These are phyloP conservation scores for Cavenderia fasciculata DNA, from an alignment of 78 protist genomes.

Conservation along the genomic window DNA sequence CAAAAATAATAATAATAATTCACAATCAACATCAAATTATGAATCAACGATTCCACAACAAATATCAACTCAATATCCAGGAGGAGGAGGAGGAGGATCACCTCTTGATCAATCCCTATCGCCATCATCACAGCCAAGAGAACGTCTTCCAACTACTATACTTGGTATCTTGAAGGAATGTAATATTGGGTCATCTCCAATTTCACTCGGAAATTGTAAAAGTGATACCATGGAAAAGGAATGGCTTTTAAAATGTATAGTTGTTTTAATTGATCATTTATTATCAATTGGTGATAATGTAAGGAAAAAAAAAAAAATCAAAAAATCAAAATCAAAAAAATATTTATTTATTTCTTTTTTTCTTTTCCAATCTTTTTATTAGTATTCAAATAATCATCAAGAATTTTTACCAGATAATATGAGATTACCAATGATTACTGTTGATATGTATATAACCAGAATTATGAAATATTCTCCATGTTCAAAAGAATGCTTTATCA, in stretches of 20 bases:
- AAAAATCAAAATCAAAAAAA: not conserved
- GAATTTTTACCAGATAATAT: slow-evolving; percentile 70
- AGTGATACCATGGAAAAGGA: too few species aligned
- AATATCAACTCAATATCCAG: slow-evolving; percentile 37
- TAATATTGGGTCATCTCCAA: slow-evolving; percentile 12
- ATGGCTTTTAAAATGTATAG: slow-evolving; percentile 41
- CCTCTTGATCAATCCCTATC: too few species aligned
- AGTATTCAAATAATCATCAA: slow-evolving; percentile 55
- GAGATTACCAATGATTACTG: slow-evolving; percentile 71
- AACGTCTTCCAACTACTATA: slow-evolving; percentile 10
- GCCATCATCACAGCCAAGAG: not conserved
- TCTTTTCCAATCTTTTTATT: not conserved
- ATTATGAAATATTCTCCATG: slow-evolving; percentile 67
- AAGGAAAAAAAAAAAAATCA: not conserved
- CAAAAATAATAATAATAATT: too few species aligned
- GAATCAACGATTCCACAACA: slow-evolving; percentile 8
- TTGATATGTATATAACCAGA: slow-evolving; percentile 50
- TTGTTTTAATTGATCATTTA: slow-evolving; percentile 28
- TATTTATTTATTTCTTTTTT: not conserved
- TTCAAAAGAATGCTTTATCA: slow-evolving; percentile 71
- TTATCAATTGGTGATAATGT: slow-evolving; percentile 44
- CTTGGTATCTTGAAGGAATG: slow-evolving; percentile 20
- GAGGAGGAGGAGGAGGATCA: too few species aligned
- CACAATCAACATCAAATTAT: slow-evolving; percentile 7
- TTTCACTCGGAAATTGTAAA: slow-evolving; percentile 24